A percentile compares a stretch with the other conserved stretches of the same genome.
phyloP scores from a whole-genome alignment of 306 rosid genomes.

The Alnus rubra region DNA sequence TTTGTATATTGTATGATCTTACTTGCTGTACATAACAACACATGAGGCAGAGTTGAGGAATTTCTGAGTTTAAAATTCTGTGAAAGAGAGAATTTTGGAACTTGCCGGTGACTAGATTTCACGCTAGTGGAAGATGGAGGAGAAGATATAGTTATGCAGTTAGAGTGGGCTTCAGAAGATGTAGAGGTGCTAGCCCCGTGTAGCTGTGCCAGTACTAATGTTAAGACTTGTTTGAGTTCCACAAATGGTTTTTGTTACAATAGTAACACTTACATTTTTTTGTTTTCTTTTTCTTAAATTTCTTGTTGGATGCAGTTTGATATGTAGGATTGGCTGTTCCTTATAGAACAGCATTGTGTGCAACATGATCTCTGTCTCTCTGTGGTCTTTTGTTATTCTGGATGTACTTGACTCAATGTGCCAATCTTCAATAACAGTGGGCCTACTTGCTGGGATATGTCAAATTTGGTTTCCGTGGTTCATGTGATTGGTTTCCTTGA shows the following conservation, averaged over 20 bases:
- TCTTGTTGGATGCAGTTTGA: conserved; percentile 6
- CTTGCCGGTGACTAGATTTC: conserved; percentile 18
- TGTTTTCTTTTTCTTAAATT: background rate
- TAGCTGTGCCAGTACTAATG: conserved; percentile 8
- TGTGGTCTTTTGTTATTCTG: conserved; percentile 3
- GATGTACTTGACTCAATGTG: conserved; percentile 17
- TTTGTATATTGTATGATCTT: conserved; percentile 23
- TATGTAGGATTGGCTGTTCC: conserved; percentile 4
- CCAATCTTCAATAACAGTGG: conserved; percentile 21
- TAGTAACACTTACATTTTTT: background rate
- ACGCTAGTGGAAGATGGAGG: conserved; percentile 15
- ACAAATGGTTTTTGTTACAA: conserved; percentile 3
- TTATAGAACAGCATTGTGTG: conserved; percentile 19
- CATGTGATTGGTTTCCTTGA: conserved; percentile 24
- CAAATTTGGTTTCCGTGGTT: conserved; percentile 27
- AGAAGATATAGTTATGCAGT: conserved; percentile 18
- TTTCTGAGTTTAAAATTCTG: conserved; percentile 20
- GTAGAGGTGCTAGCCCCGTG: conserved; percentile 11
- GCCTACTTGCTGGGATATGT: conserved; percentile 17
- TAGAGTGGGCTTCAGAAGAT: conserved; percentile 23
- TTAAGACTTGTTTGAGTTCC: conserved; percentile 7
- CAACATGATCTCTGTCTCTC: conserved; percentile 29
- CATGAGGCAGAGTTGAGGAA: conserved; percentile 27
- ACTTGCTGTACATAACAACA: conserved; percentile 44
- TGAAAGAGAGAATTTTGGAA: conserved; percentile 28